Evolutionary conservation across 805 yeast species (phyloP).

Genomic region (Kregervanrija pseudodelftensis): DNA sequence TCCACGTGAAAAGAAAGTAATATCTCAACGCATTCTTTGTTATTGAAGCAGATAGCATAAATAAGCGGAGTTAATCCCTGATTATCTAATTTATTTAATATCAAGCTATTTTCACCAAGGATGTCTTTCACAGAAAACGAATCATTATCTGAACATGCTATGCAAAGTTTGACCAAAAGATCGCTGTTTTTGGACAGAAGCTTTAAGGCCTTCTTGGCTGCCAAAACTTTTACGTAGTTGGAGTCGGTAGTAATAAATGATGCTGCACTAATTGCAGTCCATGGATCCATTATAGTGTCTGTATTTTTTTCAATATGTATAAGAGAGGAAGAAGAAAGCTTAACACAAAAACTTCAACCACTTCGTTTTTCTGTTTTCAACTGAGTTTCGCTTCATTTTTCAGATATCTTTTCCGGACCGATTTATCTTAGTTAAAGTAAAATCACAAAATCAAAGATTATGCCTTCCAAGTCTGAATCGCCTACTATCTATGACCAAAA

Average conservation of each 20-base stretch:
- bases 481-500: too few relatives aligned
- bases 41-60: slow-evolving; percentile 50
- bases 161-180: slow-evolving; percentile 27
- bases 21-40: slow-evolving; percentile 41
- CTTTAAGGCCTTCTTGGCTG: slow-evolving; percentile 31
- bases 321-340: too few relatives aligned
- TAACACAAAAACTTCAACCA: too few relatives aligned
- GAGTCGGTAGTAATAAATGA: slow-evolving; percentile 20
- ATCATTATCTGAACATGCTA: slow-evolving; percentile 35
- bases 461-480: too few relatives aligned
- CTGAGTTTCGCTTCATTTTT: too few relatives aligned
- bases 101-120: slow-evolving; percentile 12
- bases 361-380: too few relatives aligned
- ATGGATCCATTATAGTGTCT: slow-evolving; percentile 23
- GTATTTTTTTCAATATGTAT: too few relatives aligned
- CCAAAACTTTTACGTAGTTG: slow-evolving; percentile 26
- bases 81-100: slow-evolving; percentile 25
- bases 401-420: too few relatives aligned
- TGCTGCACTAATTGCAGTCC: slow-evolving; percentile 19
- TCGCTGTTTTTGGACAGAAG: slow-evolving; percentile 24
- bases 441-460: too few relatives aligned
- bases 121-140: slow-evolving; percentile 22
- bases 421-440: too few relatives aligned
- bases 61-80: slow-evolving; percentile 42
- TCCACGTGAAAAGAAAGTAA: slow-evolving; percentile 37